Conservation (phyloP, 164 flowering plant species). For the Chimonanthus praecox region DNA sequence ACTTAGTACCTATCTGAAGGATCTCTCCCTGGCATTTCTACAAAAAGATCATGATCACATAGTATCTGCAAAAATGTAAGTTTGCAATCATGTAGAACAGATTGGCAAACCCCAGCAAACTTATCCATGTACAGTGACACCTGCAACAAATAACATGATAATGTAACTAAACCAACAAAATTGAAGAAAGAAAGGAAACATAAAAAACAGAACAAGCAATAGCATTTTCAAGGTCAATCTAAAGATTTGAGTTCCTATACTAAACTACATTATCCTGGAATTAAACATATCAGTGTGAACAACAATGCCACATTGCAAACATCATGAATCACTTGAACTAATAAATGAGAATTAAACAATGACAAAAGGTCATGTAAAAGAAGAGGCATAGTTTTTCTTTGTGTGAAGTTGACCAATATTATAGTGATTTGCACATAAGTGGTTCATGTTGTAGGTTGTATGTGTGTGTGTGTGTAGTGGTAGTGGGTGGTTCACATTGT, state of each 20-base stretch:
- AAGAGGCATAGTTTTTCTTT: background rate
- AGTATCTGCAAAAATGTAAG: conserved; percentile 92
- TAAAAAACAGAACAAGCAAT: too few relatives aligned
- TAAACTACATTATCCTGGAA: background rate
- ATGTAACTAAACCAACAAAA: background rate
- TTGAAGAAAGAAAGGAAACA: background rate
- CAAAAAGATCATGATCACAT: conserved; percentile 98
- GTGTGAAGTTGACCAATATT: background rate
- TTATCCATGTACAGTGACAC: conserved; percentile 95
- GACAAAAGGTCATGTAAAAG: background rate
- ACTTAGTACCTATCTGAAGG: conserved; percentile 88
- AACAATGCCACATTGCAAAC: too few relatives aligned
- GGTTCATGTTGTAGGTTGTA: background rate
- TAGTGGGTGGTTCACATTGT: too few relatives aligned
- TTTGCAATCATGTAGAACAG: conserved; percentile 97
- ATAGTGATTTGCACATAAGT: background rate
- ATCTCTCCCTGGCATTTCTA: conserved; percentile 99
- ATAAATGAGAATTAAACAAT: too few relatives aligned
- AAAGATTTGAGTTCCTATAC: background rate
- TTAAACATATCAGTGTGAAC: background rate
- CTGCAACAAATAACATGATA: conserved; percentile 34
- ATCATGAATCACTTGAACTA: too few relatives aligned
- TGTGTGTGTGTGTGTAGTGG: too few relatives aligned
- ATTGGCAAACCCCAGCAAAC: conserved; percentile 91
- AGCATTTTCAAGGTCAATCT: too few relatives aligned